Evolutionary conservation across 148 eudicot genomes (phyloP), one percentile per base, ranked within the genome.

Genomic region (Rhododendron ovatum): DNA sequence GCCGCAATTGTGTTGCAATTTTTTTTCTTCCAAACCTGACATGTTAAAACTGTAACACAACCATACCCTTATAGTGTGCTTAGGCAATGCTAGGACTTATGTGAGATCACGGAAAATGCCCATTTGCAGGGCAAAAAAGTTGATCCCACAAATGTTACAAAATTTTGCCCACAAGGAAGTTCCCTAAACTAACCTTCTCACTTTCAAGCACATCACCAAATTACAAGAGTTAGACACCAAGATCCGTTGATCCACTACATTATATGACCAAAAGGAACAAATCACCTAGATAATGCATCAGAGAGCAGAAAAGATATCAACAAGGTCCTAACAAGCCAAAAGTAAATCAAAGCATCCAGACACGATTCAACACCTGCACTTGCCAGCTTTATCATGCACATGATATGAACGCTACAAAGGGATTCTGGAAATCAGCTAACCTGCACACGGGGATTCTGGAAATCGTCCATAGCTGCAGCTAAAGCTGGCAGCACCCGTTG

Each of bases 401-500:
- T 57, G 26, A 81, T 22, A 57, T 35, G 1, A 8, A 37, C 18
- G 5, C 43, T 77, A 84, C 26, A 55, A 71, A 84, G 11, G 17
- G 24, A 55, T 55, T 55, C 22, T 1, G 22, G n/a, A 24, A 65
- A 61, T 18, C 20, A 65, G 85, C 93, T 79, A 43, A 92, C 99
- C 99, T 96, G 99, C 6, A 96, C 99, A 84, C 99, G 90, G 7
- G 99, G 99, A 90, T 95, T 96, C 87, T 96, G 96, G 88, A 95
- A 93, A 86, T 96, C 99, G 84, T 96, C 99, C 99, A 96, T 95
- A 55, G 99, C 94, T 82, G 87, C 86, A 84, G 98, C 99, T 74
- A 96, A 89, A 22, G 99, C 95, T 59, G 99, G 98, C 84, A 96
- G 88, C 83, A 94, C 98, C 53, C 82, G 86, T 14, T 92, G 95